Evolutionary conservation across 495 filamentous ascomycete species (phyloP).

Genomic region (Penicilliopsis zonata): DNA sequence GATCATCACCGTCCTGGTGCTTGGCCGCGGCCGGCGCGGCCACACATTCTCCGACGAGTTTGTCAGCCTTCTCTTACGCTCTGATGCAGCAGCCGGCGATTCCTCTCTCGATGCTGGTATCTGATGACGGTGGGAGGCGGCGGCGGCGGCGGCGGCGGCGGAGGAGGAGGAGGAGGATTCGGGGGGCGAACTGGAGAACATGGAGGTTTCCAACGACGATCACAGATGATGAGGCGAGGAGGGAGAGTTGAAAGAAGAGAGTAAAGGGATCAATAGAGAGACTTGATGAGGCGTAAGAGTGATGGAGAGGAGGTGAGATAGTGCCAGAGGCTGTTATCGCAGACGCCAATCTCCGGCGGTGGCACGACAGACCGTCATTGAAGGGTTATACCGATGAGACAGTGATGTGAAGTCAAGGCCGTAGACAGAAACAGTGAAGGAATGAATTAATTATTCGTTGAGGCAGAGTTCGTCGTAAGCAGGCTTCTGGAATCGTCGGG

Average conservation of each 20-base stretch:
- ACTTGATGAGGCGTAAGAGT: too few species aligned
- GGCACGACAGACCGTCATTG: constrained; percentile 18
- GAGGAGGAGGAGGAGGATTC: constrained; percentile 7
- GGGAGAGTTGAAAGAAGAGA: too few species aligned
- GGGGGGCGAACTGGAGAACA: constrained; percentile 10
- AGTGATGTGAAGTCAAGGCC: too few species aligned
- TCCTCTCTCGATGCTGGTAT: constrained; percentile 9
- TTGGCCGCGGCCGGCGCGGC: constrained; percentile 13
- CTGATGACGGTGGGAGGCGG: constrained; percentile 3
- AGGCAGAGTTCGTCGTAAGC: too few species aligned
- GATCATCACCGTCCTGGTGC: constrained; percentile 7
- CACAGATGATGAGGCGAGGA: too few species aligned
- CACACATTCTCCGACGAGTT: constrained; percentile 15
- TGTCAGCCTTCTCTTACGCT: constrained; percentile 28
- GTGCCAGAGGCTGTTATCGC: constrained; percentile 3
- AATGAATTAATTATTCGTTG: too few species aligned
- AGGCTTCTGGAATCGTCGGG: too few species aligned
- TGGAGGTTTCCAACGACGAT: too few species aligned
- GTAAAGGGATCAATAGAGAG: too few species aligned
- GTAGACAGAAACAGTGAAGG: too few species aligned
- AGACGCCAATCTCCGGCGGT: constrained; percentile 37
- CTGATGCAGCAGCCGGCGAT: constrained; percentile 14
- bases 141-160: constrained; percentile 2
- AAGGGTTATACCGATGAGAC: too few species aligned
- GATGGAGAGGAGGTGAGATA: neutral